Evolutionary conservation across 1,284 basidiomycete genomes (phyloP).

Genomic region (Trichosporon sp.): DNA sequence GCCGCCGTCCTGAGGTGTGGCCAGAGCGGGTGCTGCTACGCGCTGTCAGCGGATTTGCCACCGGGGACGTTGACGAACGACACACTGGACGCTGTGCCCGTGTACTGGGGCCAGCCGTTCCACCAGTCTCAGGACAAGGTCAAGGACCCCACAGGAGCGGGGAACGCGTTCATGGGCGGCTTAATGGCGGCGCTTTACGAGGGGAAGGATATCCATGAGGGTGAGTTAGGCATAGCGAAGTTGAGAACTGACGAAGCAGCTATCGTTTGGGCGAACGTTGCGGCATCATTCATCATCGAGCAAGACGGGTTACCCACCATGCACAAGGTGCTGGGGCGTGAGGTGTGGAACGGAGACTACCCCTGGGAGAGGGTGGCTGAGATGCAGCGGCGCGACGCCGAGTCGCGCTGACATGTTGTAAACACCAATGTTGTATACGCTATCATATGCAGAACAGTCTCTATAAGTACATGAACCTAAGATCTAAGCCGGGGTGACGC

Average conservation of each 20-base stretch:
- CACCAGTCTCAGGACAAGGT: conserved; percentile 26
- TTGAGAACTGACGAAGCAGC: conserved; percentile 20
- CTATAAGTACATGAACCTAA: not conserved
- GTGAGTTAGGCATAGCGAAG: conserved; percentile 20
- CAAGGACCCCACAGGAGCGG: conserved; percentile 46
- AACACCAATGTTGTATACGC: not conserved
- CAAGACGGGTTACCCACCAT: conserved; percentile 41
- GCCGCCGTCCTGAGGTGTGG: conserved; percentile 33
- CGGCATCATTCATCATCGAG: conserved; percentile 44
- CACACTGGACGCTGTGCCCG: conserved; percentile 9
- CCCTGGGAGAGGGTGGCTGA: conserved; percentile 22
- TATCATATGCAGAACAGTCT: conserved; percentile 1
- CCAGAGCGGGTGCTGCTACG: conserved; percentile 31
- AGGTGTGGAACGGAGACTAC: conserved; percentile 37
- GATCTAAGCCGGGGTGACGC: conserved; percentile 9
- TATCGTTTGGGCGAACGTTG: conserved; percentile 41
- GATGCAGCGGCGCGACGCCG: conserved; percentile 12
- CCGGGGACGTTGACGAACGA: conserved; percentile 5
- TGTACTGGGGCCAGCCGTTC: conserved; percentile 35
- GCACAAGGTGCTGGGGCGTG: conserved; percentile 16
- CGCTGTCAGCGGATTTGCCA: conserved; percentile 13
- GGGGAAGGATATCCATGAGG: conserved; percentile 31
- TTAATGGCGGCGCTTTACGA: conserved; percentile 37
- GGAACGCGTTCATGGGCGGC: conserved; percentile 48
- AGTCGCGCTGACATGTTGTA: conserved; percentile 5